Base-by-base conservation (phyloP, 805 yeast species). In the Kregervanrija fluxuum region DNA sequence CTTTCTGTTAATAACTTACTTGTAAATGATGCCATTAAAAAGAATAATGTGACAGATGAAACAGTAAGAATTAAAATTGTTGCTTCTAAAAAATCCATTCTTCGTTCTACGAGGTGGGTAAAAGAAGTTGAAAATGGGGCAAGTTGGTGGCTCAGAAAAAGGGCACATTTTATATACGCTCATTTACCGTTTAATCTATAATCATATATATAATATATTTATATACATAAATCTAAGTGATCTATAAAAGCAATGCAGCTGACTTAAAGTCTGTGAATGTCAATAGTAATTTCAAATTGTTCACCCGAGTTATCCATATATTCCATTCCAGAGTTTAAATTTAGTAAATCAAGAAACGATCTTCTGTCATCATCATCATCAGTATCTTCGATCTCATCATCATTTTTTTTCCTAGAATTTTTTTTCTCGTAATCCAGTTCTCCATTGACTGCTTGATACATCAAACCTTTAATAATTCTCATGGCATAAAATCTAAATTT, bases 401-500 rank as follows among this genome's bases (percentile, higher is more conserved):
- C 45, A 37, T 13, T 5, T 28, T 11, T 22, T 22, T 22, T 22
- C 8, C 28, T 22, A 2, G 8, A 22, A 22, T 6, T 22, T 22
- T 22, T 22, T 22, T 22, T 22, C 8, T 22, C 28, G 6, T 22
- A 22, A 22, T 31, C 32, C 15, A 49, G 33, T 10, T 44, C 43
- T 11, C 52, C 52, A 28, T 46, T 48, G 5, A 50, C 38, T 1
- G 51, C 52, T 28, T 55, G 49, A 17, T 45, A 44, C 45, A 74
- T 49, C 12, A 66, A 56, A 12, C 60, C 62, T 36, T 64, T 57
- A 4, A 79, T 63, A 8, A 76, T 60, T 32, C 73, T 65, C 36
- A 64, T 60, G 2, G 74, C 62, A 46, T 79, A 79, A 47, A 69
- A 71, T 37, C 84, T 59, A 32, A 85, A 55, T 31, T 69, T 63